Evolutionary conservation across 2,329 filamentous ascomycete species (phyloP).

Genomic region (Botrytis sinoallii): DNA sequence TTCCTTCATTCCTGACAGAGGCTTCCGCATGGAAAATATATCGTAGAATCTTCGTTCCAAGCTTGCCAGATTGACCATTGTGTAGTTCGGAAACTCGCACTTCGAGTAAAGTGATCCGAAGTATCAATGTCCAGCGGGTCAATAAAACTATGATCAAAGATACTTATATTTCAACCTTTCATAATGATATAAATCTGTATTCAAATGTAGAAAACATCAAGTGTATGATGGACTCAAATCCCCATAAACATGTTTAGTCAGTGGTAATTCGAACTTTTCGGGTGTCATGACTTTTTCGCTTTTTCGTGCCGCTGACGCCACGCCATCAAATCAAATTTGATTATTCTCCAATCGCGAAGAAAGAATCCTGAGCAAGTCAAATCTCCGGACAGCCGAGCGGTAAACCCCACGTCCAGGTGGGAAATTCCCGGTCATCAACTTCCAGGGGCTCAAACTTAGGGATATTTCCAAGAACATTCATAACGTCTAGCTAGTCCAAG

Average conservation of each 20-base stretch:
- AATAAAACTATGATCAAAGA: background rate
- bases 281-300: background rate
- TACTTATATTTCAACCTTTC: background rate
- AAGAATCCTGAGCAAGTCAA: background rate
- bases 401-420: background rate
- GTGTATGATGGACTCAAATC: no score
- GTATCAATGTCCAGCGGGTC: background rate
- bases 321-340: background rate
- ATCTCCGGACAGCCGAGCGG: no score
- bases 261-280: no score
- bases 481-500: background rate
- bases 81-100: rapidly evolving
- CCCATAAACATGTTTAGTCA: no score
- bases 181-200: no score
- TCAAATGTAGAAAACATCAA: no score
- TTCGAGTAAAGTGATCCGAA: background rate
- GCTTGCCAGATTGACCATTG: background rate
- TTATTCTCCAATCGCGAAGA: background rate
- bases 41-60: no score
- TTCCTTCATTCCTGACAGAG: no score
- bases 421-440: background rate
- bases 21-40: background rate
- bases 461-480: background rate
- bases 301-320: background rate
- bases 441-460: background rate